Base-by-base conservation (phyloP, 192 early-diverging fungal species). In the Backusella circina region DNA sequence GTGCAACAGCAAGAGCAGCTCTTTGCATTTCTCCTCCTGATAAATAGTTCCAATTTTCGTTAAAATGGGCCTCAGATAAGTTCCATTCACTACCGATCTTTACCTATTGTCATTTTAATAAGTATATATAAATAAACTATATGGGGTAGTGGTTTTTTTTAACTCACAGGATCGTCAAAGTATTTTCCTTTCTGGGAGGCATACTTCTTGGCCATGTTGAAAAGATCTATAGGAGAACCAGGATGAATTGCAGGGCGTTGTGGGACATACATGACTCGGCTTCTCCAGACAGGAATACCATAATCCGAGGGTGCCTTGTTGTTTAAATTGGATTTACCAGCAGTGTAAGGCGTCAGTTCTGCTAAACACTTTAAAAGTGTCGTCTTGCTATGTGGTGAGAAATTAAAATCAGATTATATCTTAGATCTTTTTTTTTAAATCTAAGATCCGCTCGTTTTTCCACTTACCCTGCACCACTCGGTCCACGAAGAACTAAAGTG, bases 11-110 rank as follows among this genome's bases (percentile, higher is more conserved):
- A 26, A 97, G 76, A 0, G 91, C 83, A 73, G 91, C 88, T 23
- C 95, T 88, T 75, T 97, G 95, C 71, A 89, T 89, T 80, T 97
- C 94, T 50, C 95, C 95, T 41, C 95, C 95, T 16, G 93, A 95
- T 26, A 97, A 79, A 26, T 86, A 88, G 30, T 84, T 86, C 92
- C 92, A 97, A 47, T 88, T 84, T 74, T 91, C 90, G 32, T 88
- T 81, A 92, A 94, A 97, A 28, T 87, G 74, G 18, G 91, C 90
- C 12, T 85, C 79, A 6, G 84, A 74, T 23, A 97, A 79, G 10
- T 86, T 86, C 94, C 94, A 97, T 36, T 83, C 86, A 78, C 84
- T 79, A 2, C 77, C 88, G 72, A 94, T 86, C 57, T 85, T 85
- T 8, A 90, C 75, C 83, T 78, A 65, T 10, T n/a, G 70, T 23